Conservation (phyloP, 345 rosid genomes). For the Erysimum cheiranthoides region DNA sequence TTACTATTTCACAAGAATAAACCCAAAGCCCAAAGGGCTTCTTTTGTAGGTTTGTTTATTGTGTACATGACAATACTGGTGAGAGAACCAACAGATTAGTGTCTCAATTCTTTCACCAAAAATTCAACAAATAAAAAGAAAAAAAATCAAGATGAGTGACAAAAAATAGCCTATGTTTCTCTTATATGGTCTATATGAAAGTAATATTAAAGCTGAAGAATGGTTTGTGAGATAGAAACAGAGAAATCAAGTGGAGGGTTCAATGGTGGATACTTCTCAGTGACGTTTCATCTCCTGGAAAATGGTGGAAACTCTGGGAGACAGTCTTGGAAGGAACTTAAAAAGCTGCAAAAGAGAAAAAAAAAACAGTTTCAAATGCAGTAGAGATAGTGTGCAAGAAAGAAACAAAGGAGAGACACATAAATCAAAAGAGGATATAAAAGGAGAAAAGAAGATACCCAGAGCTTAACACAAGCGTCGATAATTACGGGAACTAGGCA, state of each 20-base stretch:
- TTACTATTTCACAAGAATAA: conserved; percentile 22
- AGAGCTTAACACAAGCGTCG: conserved; percentile 88
- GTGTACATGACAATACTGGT: conserved; percentile 37
- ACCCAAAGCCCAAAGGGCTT: conserved; percentile 26
- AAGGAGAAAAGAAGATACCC: conserved; percentile 62
- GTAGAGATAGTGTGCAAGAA: conserved; percentile 10
- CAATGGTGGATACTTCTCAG: conserved; percentile 49
- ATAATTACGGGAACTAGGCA: conserved; percentile 73
- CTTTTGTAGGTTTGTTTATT: conserved; percentile 38
- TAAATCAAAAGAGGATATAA: neutral
- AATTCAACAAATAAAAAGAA: neutral
- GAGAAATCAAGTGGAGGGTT: conserved; percentile 23
- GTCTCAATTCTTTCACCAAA: conserved; percentile 29
- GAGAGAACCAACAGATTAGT: conserved; percentile 17
- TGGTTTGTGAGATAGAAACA: conserved; percentile 31
- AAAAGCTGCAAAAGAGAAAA: conserved; percentile 60
- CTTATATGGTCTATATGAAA: conserved; percentile 24
- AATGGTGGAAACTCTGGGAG: conserved; percentile 77
- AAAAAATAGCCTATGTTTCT: conserved; percentile 39
- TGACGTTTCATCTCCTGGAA: conserved; percentile 84
- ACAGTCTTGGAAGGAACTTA: conserved; percentile 82
- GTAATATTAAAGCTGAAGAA: conserved; percentile 20
- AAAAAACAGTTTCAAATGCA: neutral
- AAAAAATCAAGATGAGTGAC: conserved; percentile 9
- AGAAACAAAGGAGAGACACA: neutral